phyloP scores from a whole-genome alignment of 768 basidiomycete genomes.

The Termitomyces titanicus region DNA sequence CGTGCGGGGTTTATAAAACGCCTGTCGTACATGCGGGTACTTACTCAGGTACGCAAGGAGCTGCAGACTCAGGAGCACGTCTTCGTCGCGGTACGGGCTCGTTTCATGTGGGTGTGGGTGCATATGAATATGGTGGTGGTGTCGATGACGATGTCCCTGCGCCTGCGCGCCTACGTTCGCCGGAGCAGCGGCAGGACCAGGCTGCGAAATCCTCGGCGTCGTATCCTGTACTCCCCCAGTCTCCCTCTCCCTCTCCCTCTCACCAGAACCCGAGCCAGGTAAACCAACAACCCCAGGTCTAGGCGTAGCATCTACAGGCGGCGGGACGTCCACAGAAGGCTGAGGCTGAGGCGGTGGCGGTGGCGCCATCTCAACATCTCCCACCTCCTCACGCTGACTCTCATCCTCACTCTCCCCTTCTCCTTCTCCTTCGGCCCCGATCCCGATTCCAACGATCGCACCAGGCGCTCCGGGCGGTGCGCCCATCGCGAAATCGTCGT shows the following conservation, averaged over 20 bases:
- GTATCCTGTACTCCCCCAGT: too few relatives aligned
- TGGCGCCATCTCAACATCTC: constrained; percentile 17
- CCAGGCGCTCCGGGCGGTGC: constrained; percentile 89
- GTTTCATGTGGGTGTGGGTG: constrained; percentile 24
- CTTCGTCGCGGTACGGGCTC: constrained; percentile 90
- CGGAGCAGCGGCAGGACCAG: too few relatives aligned
- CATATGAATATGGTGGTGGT: not conserved
- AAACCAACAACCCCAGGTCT: constrained; percentile 57
- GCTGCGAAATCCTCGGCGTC: not conserved
- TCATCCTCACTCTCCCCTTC: constrained; percentile 24
- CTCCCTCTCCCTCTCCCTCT: not conserved
- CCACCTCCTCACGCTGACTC: constrained; percentile 16
- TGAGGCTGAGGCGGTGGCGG: not conserved
- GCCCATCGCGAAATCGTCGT: constrained; percentile 88
- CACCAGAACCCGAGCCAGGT: constrained; percentile 30
- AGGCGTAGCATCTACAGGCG: constrained; percentile 66
- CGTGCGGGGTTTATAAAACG: constrained; percentile 86
- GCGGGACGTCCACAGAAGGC: constrained; percentile 29
- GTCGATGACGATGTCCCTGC: not conserved
- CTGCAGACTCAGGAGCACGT: constrained; percentile 86
- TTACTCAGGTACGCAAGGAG: constrained; percentile 95
- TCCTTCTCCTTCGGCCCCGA: constrained; percentile 22
- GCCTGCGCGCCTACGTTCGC: not conserved
- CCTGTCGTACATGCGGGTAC: constrained; percentile 94
- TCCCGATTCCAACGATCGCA: constrained; percentile 45